Evolutionary conservation across 306 rosid genomes (phyloP), one percentile per base, ranked within the genome.

Genomic region (Dryas drummondii): DNA sequence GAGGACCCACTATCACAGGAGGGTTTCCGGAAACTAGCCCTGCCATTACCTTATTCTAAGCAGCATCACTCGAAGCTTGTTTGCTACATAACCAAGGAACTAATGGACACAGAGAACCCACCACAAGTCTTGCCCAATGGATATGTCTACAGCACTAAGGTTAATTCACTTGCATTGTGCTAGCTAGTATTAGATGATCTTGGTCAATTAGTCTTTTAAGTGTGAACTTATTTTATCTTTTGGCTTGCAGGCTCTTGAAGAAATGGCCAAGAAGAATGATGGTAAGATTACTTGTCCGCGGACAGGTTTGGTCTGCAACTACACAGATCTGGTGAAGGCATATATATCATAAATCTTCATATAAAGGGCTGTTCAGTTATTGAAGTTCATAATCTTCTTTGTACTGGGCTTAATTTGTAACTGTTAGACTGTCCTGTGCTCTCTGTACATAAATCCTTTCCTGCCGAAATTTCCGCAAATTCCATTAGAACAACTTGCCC

Each of bases 1-100:
- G 97, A 94, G 81, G 99, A 94, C 62, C 99, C 99, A 26, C 80
- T 94, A 73, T 92, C 99, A 7, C 99, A 94, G 79, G 93, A 90
- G 68, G 76, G 86, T 72, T 94, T 94, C 80, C 90, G 97, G 64
- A 87, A 83, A 81, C 87, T 94, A 58, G 99, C 99, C 67, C 57
- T 56, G 76, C 87, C 92, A 26, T 86, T 94, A 72, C 99, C 99
- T 8, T 94, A 80, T 87, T 90, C 99, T 6, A 94, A 94, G 88
- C 97, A 87, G 88, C 92, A 87, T 84, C 93, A 88, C 79, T 94
- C 99, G 6, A 94, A 89, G 89, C 93, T 92, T 68, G 99, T 94
- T 68, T 94, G 99, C 89, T 94, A 92, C 84, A 92, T 94, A 87
- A 88, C 99, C 4, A 94, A 92, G 82, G 97, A 94, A 84, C 85